phyloP scores from a whole-genome alignment of 164 flowering plant genomes.

The Aristolochia fimbriata region DNA sequence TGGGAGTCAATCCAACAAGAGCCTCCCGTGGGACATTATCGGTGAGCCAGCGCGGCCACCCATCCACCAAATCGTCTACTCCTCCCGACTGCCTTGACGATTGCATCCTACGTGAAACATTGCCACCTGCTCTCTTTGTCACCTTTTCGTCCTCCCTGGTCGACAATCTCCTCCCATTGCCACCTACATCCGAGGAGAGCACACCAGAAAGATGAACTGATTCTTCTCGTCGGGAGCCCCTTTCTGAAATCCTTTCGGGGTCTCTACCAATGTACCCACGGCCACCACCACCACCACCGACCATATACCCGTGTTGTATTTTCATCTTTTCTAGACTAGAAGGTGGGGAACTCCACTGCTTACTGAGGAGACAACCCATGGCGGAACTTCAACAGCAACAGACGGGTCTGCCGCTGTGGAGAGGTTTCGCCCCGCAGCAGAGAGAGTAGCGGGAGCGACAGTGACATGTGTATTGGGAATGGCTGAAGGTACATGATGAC shows the following conservation, averaged over 20 bases:
- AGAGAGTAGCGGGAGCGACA: too few species aligned
- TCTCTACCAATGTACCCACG: slow-evolving; percentile 8
- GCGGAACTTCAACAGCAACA: not conserved
- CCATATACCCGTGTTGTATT: slow-evolving; percentile 34
- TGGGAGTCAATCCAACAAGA: slow-evolving; percentile 47
- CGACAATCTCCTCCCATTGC: slow-evolving; percentile 4
- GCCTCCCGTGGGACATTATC: slow-evolving; percentile 48
- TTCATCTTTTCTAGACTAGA: slow-evolving; percentile 33
- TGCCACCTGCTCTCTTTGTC: slow-evolving; percentile 3
- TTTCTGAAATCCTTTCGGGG: slow-evolving; percentile 1
- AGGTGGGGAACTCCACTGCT: slow-evolving; percentile 27
- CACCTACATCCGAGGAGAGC: not conserved
- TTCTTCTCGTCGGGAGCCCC: slow-evolving; percentile 2
- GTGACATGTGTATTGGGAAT: too few species aligned
- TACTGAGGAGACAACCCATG: slow-evolving; percentile 48
- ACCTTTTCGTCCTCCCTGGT: slow-evolving; percentile 9
- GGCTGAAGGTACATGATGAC: too few species aligned
- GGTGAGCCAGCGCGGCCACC: slow-evolving; percentile 68
- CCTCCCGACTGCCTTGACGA: not conserved
- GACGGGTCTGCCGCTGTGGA: not conserved
- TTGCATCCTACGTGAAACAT: slow-evolving; percentile 5
- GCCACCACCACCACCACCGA: not conserved
- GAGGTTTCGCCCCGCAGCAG: too few species aligned
- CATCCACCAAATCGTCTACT: slow-evolving; percentile 32
- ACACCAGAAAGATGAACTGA: not conserved